These are phyloP conservation scores for Paraphaeosphaeria sporulosa DNA, from an alignment of 2,329 filamentous ascomycete species.

Conservation along the genomic window DNA sequence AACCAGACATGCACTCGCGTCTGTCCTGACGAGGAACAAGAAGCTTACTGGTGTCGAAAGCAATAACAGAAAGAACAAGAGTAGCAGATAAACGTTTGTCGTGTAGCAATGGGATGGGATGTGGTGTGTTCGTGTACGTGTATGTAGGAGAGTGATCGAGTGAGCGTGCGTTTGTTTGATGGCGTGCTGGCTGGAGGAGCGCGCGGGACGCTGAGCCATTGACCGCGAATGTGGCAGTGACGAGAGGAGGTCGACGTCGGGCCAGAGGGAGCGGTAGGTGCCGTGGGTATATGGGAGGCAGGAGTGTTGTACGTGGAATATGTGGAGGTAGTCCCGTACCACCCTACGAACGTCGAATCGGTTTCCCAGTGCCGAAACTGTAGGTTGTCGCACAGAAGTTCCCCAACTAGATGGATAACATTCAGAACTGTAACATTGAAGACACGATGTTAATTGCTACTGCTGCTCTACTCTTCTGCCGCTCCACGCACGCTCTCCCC, in stretches of 20 bases:
- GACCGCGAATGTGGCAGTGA: too few relatives aligned
- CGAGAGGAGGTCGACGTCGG: too few relatives aligned
- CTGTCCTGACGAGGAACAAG: background rate
- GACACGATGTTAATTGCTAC: slow-evolving; percentile 8
- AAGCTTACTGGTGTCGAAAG: too few relatives aligned
- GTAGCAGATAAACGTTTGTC: background rate
- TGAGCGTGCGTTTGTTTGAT: too few relatives aligned
- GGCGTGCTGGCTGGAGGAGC: background rate
- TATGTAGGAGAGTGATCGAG: background rate
- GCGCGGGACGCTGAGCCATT: background rate
- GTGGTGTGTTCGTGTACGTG: background rate
- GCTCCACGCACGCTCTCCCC: background rate
- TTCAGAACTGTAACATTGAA: background rate
- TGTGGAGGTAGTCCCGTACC: too few relatives aligned
- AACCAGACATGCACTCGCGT: slow-evolving; percentile 3
- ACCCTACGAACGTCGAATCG: too few relatives aligned
- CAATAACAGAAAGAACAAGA: background rate
- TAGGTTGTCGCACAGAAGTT: too few relatives aligned
- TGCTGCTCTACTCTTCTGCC: background rate
- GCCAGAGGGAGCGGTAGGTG: too few relatives aligned
- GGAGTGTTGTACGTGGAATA: too few relatives aligned
- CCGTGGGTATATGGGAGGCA: too few relatives aligned
- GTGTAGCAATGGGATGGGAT: background rate
- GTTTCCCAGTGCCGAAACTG: too few relatives aligned
- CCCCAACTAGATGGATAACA: background rate